phyloP scores from a whole-genome alignment of 495 filamentous ascomycete genomes.

The Xylaria curta region DNA sequence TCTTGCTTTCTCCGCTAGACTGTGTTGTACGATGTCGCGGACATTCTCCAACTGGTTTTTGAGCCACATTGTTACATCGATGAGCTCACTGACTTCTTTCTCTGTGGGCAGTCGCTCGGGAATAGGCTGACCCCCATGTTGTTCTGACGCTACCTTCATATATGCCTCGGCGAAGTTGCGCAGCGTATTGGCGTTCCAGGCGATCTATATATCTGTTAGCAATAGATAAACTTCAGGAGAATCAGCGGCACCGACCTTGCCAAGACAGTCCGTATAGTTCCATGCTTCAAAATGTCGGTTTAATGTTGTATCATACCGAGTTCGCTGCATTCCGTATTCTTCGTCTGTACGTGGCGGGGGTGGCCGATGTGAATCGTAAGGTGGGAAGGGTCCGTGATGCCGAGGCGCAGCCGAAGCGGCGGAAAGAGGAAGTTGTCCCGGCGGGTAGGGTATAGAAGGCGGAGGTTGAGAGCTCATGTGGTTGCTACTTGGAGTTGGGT shows the following conservation, averaged over 20 bases:
- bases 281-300: constrained; percentile 51
- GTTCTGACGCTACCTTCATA: constrained; percentile 53
- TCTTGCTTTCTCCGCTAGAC: constrained; percentile 51
- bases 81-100: constrained; percentile 51
- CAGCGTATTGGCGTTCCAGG: constrained; percentile 50
- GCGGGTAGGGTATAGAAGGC: constrained; percentile 44
- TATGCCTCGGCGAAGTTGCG: constrained; percentile 57
- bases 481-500: constrained; percentile 25
- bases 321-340: constrained; percentile 43
- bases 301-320: constrained; percentile 47
- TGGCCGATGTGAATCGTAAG: constrained; percentile 49
- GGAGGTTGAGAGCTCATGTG: constrained; percentile 39
- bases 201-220: constrained; percentile 48
- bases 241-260: constrained; percentile 42
- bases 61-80: constrained; percentile 43
- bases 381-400: constrained; percentile 42
- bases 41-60: constrained; percentile 54
- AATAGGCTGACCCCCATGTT: constrained; percentile 54
- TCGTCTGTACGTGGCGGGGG: constrained; percentile 48
- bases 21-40: constrained; percentile 49
- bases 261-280: constrained; percentile 50
- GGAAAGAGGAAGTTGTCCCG: constrained; percentile 51
- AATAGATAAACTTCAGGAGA: not conserved
- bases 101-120: constrained; percentile 54
- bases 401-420: constrained; percentile 50